Evolutionary conservation across 2,329 filamentous ascomycete species (phyloP).

Genomic region (Trichoderma aggressivum): DNA sequence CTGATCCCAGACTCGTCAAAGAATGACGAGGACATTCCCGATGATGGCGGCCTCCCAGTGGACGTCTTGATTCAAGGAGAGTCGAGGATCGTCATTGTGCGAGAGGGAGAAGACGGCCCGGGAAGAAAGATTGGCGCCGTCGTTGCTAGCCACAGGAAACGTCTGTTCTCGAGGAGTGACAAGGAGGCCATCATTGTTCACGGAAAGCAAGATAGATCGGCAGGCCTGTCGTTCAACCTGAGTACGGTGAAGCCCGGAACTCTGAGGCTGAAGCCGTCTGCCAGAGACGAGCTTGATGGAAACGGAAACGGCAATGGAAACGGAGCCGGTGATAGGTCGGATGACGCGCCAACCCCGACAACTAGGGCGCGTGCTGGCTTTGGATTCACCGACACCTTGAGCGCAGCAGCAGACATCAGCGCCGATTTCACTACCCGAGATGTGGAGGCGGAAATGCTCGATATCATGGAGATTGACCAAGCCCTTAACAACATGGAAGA

Average conservation of each 20-base stretch:
- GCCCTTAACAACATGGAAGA: conserved; percentile 55
- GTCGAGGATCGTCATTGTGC: conserved; percentile 52
- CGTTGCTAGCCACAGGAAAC: conserved; percentile 32
- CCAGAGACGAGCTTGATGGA: conserved; percentile 23
- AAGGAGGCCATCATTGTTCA: conserved; percentile 55
- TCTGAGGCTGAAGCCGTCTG: conserved; percentile 31
- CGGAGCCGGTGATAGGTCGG: conserved; percentile 21
- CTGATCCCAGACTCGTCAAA: conserved; percentile 40
- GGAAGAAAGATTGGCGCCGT: conserved; percentile 42
- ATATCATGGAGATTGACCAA: conserved; percentile 64
- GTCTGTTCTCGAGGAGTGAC: conserved; percentile 38
- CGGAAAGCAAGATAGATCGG: conserved; percentile 38
- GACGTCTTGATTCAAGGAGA: conserved; percentile 56
- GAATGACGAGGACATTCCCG: conserved; percentile 21
- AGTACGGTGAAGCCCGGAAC: conserved; percentile 43
- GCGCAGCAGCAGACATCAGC: conserved; percentile 50
- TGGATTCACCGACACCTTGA: conserved; percentile 50
- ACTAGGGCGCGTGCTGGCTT: conserved; percentile 40
- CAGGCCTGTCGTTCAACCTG: conserved; percentile 49
- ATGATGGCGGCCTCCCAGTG: conserved; percentile 45
- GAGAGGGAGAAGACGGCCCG: conserved; percentile 49
- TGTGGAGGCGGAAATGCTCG: conserved; percentile 59
- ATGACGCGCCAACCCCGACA: conserved; percentile 27
- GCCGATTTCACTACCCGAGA: conserved; percentile 50
- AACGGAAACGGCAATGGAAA: conserved; percentile 19